Evolutionary conservation across 2,329 filamentous ascomycete genomes (phyloP).

Genomic region (Aspergillus ruber): DNA sequence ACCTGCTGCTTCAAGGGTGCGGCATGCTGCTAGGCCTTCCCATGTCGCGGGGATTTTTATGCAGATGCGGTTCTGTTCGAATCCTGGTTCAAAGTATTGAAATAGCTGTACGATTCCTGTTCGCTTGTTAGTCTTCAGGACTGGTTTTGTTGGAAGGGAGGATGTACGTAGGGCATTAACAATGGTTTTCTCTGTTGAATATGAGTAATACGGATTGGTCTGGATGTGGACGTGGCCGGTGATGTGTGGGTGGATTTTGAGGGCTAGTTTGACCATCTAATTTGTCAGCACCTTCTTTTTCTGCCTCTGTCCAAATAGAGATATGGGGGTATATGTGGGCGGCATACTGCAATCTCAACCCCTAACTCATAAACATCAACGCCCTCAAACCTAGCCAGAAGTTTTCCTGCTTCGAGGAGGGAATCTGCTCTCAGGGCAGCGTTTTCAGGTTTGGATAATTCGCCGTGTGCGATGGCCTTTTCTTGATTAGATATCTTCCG

Average conservation of each 20-base stretch:
- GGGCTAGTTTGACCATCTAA: constrained; percentile 51
- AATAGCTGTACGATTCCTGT: constrained; percentile 49
- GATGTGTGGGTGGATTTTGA: constrained; percentile 46
- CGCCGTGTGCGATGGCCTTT: constrained; percentile 46
- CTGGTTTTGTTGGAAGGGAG: constrained; percentile 3
- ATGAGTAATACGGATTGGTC: constrained; percentile 53
- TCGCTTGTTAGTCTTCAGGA: not conserved
- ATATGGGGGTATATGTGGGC: too few relatives aligned
- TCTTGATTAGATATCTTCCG: not conserved
- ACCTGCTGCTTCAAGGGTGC: constrained; percentile 45
- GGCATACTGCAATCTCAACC: constrained; percentile 46
- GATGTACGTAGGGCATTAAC: constrained; percentile 48
- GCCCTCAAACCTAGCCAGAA: constrained; percentile 34
- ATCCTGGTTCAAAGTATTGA: constrained; percentile 36
- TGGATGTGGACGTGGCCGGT: constrained; percentile 53
- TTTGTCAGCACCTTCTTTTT: constrained; percentile 1
- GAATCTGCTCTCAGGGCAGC: constrained; percentile 15
- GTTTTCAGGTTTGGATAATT: constrained; percentile 41
- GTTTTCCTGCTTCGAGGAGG: constrained; percentile 20
- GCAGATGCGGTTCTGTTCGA: constrained; percentile 48
- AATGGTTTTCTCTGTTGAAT: constrained; percentile 45
- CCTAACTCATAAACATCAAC: constrained; percentile 44
- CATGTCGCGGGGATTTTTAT: constrained; percentile 60
- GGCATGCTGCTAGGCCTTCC: constrained; percentile 58
- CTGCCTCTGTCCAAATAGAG: too few relatives aligned